Evolutionary conservation across 2,329 filamentous ascomycete species (phyloP).

Genomic region (Rhytidhysteron rufulum): DNA sequence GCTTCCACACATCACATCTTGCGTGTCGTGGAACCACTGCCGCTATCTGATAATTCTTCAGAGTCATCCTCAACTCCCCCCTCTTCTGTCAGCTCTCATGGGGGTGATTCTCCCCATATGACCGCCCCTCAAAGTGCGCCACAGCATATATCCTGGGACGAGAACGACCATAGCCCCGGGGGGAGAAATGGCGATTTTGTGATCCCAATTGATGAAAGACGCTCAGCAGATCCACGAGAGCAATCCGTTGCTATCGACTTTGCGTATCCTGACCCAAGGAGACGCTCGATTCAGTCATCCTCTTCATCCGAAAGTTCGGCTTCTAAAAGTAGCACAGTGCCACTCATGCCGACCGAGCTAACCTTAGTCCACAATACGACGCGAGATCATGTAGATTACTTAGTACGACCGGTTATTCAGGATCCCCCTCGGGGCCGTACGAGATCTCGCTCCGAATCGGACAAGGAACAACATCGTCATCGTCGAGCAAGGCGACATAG

Average conservation of each 20-base stretch:
- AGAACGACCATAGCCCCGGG: neutral
- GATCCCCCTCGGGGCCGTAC: constrained; percentile 21
- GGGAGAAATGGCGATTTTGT: neutral
- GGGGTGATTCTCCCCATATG: neutral
- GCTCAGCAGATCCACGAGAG: constrained; percentile 7
- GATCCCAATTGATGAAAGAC: neutral
- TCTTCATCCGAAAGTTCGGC: constrained; percentile 5
- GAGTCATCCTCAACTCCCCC: neutral
- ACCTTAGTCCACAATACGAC: constrained; percentile 15
- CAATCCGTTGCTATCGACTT: constrained; percentile 22
- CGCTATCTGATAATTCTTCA: constrained; percentile 1
- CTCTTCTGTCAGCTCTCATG: neutral
- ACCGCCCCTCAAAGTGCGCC: neutral
- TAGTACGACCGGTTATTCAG: constrained; percentile 20
- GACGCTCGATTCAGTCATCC: constrained; percentile 4
- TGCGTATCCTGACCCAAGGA: constrained; percentile 18
- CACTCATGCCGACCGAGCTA: constrained; percentile 22
- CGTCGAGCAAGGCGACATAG: constrained; percentile 8
- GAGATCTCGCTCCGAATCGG: constrained; percentile 2
- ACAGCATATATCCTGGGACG: neutral
- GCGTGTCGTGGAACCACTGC: constrained; percentile 4
- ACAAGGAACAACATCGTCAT: constrained; percentile 11
- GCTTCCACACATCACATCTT: constrained; percentile 18
- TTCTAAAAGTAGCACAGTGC: constrained; percentile 13
- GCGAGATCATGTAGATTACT: constrained; percentile 27